Evolutionary conservation across 495 filamentous ascomycete species (phyloP).

Genomic region (Endocarpon pusillum): DNA sequence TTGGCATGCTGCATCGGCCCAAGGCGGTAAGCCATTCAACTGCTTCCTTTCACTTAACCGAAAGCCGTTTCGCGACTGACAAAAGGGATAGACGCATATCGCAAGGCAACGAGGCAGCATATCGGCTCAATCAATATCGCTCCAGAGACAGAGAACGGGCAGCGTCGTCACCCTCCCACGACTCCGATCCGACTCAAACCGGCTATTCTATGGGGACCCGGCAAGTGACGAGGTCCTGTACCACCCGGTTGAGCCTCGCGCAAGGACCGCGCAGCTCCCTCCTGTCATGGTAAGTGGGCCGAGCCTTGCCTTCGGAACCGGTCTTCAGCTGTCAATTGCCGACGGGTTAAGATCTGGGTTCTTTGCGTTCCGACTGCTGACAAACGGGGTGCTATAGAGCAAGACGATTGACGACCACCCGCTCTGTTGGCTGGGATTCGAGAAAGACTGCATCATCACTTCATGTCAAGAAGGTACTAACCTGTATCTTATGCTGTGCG

Average conservation of each 20-base stretch:
- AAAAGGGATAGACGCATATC: constrained; percentile 15
- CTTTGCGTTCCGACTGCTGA: too few species aligned
- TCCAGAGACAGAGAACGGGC: too few species aligned
- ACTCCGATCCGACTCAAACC: constrained; percentile 46
- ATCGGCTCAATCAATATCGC: constrained; percentile 30
- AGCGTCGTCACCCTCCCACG: constrained; percentile 33
- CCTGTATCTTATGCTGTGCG: constrained; percentile 5
- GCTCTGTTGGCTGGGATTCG: constrained; percentile 76
- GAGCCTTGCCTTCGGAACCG: too few species aligned
- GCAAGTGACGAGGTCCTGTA: constrained; percentile 37
- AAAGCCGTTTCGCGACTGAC: constrained; percentile 1
- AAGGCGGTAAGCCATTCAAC: constrained; percentile 41
- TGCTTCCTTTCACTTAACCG: too few species aligned
- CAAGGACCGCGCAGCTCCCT: constrained; percentile 71
- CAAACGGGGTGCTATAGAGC: too few species aligned
- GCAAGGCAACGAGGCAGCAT: constrained; percentile 44
- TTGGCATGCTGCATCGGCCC: constrained; percentile 86
- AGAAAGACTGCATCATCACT: constrained; percentile 81
- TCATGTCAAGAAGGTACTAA: constrained; percentile 66
- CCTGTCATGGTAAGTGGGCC: constrained; percentile 59
- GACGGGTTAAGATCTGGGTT: too few species aligned
- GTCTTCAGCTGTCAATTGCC: too few species aligned
- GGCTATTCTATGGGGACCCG: constrained; percentile 29
- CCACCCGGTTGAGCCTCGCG: constrained; percentile 66
- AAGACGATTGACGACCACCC: constrained; percentile 79